Conservation (phyloP, 768 basidiomycete species). For the Mycena leptocephala region DNA sequence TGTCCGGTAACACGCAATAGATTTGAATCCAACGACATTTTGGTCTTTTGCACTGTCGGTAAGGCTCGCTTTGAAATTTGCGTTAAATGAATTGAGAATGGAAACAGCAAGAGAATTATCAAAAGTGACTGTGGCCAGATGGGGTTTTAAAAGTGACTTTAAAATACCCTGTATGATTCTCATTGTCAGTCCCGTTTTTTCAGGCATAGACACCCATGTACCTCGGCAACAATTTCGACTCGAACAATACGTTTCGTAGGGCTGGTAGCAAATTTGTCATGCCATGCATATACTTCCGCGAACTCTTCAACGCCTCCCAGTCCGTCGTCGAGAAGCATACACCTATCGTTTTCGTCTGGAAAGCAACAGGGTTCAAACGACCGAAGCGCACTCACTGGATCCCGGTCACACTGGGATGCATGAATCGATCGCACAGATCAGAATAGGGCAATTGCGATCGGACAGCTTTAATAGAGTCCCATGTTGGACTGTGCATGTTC, state of each 20-base stretch:
- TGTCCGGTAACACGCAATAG: constrained; percentile 84
- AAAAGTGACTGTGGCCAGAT: background rate
- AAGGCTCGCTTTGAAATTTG: constrained; percentile 55
- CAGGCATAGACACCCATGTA: constrained; percentile 42
- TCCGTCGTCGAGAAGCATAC: constrained; percentile 84
- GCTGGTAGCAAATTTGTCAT: constrained; percentile 70
- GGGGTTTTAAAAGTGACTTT: constrained; percentile 42
- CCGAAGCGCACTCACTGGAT: constrained; percentile 59
- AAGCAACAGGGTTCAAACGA: background rate
- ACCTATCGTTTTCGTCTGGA: constrained; percentile 35
- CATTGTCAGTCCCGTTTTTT: constrained; percentile 11
- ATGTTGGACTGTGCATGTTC: constrained; percentile 59
- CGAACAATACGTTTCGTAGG: constrained; percentile 76
- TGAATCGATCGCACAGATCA: constrained; percentile 70
- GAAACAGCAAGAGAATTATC: constrained; percentile 31
- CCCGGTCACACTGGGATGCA: constrained; percentile 61
- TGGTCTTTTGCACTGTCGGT: constrained; percentile 56
- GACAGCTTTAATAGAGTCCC: constrained; percentile 72
- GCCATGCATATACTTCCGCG: constrained; percentile 72
- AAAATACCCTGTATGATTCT: constrained; percentile 51
- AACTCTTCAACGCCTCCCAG: constrained; percentile 64
- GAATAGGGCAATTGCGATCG: constrained; percentile 65
- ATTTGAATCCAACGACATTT: constrained; percentile 81
- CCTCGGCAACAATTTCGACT: constrained; percentile 83
- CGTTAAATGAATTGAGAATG: constrained; percentile 50